phyloP scores from a whole-genome alignment of 2,329 filamentous ascomycete species.

The Sarocladium strictum region DNA sequence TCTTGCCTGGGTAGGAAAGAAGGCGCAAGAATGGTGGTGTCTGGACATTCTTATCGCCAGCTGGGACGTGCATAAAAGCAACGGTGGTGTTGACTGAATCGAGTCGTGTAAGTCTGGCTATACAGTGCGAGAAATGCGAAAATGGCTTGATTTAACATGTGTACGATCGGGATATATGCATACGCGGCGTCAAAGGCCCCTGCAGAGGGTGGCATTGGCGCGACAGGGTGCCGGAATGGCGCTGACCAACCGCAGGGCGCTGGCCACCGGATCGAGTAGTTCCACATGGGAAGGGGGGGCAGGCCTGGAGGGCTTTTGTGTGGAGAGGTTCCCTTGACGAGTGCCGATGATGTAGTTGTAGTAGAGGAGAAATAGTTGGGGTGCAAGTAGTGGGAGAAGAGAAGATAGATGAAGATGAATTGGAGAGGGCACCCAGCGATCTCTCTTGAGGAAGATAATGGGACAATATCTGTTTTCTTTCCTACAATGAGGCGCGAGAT shows the following conservation, averaged over 20 bases:
- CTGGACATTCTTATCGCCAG: conserved; percentile 3
- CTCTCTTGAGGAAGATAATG: no score
- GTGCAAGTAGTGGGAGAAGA: background rate
- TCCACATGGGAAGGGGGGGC: conserved; percentile 3
- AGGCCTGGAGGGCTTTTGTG: background rate
- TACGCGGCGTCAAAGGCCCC: conserved; percentile 3
- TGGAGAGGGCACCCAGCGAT: no score
- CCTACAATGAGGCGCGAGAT: no score
- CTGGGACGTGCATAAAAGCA: background rate
- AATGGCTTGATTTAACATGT: background rate
- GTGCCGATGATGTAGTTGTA: background rate
- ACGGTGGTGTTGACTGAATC: conserved; percentile 9
- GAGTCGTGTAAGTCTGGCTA: conserved; percentile 8
- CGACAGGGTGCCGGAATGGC: conserved; percentile 1
- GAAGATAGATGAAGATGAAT: background rate
- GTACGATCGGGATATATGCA: conserved; percentile 1
- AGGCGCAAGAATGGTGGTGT: conserved; percentile 8
- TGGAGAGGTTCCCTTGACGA: background rate
- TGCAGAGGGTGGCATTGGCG: conserved; percentile 10
- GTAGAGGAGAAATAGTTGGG: background rate
- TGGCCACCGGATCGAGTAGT: conserved; percentile 11
- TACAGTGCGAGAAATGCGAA: conserved; percentile 1
- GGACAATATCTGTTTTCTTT: no score
- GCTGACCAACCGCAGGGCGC: conserved; percentile 8
- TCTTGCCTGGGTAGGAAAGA: background rate